Base-by-base conservation (phyloP, 2,329 filamentous ascomycete species). In the Fusarium longipes region DNA sequence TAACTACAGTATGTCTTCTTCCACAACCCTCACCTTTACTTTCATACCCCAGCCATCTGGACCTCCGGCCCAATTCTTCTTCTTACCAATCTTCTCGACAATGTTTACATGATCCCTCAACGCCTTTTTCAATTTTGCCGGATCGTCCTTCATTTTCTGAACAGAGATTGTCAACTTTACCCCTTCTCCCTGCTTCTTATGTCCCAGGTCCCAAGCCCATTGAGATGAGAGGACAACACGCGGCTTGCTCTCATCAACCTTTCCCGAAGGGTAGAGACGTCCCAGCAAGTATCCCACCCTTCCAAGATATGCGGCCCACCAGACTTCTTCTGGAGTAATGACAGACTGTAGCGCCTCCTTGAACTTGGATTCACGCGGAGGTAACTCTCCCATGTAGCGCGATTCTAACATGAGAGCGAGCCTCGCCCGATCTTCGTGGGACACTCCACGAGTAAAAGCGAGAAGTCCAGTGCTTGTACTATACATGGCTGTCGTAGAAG, bases 31-130 rank as follows among this genome's bases (percentile, higher is more conserved):
- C 1, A 64, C 27, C n/a, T 62, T 51, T 1, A 64, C 61, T 29
- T 64, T 64, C 40, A 64, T 52, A 2, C 61, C 61, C 61, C 61
- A 64, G 5, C 61, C 61, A 40, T 62, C 27, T 12, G 24, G 44
- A n/a, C 61, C 61, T 44, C 61, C 61, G 6, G 45, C 48, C 61
- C 61, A 64, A 24, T 64, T 64, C 42, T 57, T 63, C 32, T 63
- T 62, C 42, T 62, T 64, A 3, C 61, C 57, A 14, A 64, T 49
- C 30, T 57, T 64, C 24, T 64, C 61, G 38, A 62, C 61, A 27
- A 64, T 57, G 2, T 57, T 64, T 1, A 62, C 61, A 40, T 64
- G 51, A 14, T 62, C 61, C 14, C 29, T 39, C 3, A 64, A 32
- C 1, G 61, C 61, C 11, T 62, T 30, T 29, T 64, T 64, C 15